These are phyloP conservation scores for Aphanocladium album DNA, from an alignment of 2,329 filamentous ascomycete species.

Conservation along the genomic window DNA sequence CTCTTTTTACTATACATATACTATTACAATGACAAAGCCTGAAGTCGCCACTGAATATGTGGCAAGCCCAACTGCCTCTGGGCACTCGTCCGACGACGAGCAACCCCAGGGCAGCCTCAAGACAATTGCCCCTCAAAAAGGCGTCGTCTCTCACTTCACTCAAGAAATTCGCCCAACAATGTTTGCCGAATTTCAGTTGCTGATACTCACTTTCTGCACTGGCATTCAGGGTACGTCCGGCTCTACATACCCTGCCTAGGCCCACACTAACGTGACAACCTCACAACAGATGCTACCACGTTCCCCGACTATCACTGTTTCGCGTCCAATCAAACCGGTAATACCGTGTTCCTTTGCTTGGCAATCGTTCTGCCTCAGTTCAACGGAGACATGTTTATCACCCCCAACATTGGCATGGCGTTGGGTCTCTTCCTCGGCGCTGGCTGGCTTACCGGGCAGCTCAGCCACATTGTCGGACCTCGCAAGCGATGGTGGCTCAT, in stretches of 20 bases:
- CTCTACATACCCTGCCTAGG: no score
- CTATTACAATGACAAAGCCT: not conserved
- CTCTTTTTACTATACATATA: not conserved
- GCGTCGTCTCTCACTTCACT: slow-evolving; percentile 17
- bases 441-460: slow-evolving; percentile 52
- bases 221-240: slow-evolving; percentile 42
- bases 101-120: not conserved
- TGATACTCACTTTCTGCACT: slow-evolving; percentile 45
- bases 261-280: not conserved
- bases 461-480: slow-evolving; percentile 48
- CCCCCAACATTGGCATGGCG: slow-evolving; percentile 49
- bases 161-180: slow-evolving; percentile 32
- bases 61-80: not conserved
- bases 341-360: slow-evolving; percentile 54
- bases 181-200: slow-evolving; percentile 41
- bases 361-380: slow-evolving; percentile 46
- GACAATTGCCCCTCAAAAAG: not conserved
- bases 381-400: slow-evolving; percentile 44
- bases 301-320: slow-evolving; percentile 60
- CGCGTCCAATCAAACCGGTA: slow-evolving; percentile 61
- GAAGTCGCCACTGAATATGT: not conserved
- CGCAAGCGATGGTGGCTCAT: slow-evolving; percentile 50
- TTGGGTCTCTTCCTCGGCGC: slow-evolving; percentile 52
- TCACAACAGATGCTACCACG: slow-evolving; percentile 45
- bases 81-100: slow-evolving; percentile 8